Base-by-base conservation (phyloP, 768 basidiomycete genomes). In the Suillus fuscotomentosus region DNA sequence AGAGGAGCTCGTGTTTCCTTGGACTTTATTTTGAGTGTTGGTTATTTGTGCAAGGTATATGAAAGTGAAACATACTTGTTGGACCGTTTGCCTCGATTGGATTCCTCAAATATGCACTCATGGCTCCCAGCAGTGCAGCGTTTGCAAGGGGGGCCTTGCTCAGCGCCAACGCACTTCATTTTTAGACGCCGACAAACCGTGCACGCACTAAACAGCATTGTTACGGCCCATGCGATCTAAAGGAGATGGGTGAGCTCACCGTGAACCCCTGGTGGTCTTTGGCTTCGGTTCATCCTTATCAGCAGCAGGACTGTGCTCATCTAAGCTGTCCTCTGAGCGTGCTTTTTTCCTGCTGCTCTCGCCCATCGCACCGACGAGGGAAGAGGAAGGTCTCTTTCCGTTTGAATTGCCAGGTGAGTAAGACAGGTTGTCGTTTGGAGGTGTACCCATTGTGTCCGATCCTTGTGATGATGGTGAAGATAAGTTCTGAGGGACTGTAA, bases 51-150 rank as follows among this genome's bases (percentile, higher is more conserved):
- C 48, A 64, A 70, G 62, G 54, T 68, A 65, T 50, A 57, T 38
- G 60, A 27, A 61, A 51, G 48, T 61, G 64, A 54, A 24, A 24
- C 84, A 68, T 76, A 93, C 92, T 92, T 94, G 62, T 90, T 85
- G 24, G 91, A 87, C 13, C 93, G 87, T 75, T 96, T 97, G 48
- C 97, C 97, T 56, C 97, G 86, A 74, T 98, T 96, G 2, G 92
- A 94, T 75, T 98, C 97, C 78, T 99, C 95, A 67, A 99, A 99
- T 51, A 97, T 86, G 72, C 97, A 99, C 69, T 97, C 94, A 71
- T 96, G 91, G 68, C 86, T 86, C 22, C 91, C 89, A 0, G 87
- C 71, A 54, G 79, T 77, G 70, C 95, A 97, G 24, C 95, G 89
- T 71, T 95, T 96, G 80, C 95, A 97, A 0, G 95, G 93, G 0